Evolutionary conservation across 805 yeast genomes (phyloP).

Genomic region (Kuraishia capsulata): DNA sequence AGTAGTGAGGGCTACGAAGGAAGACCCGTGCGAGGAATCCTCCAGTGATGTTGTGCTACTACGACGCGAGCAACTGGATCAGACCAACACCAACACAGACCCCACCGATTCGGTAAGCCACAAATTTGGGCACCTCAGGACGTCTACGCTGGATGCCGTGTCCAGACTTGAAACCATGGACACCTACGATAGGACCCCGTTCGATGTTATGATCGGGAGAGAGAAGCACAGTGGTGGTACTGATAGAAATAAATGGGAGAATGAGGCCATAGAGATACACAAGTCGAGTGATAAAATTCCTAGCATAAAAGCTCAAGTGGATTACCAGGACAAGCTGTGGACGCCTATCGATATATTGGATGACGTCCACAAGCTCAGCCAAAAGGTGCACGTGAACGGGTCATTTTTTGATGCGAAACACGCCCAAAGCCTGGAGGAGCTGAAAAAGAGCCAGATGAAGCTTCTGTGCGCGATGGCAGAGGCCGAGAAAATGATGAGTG

Average conservation of each 20-base stretch:
- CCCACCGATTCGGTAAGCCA: neutral
- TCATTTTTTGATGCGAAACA: constrained; percentile 46
- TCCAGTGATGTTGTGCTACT: too few species aligned
- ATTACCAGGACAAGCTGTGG: constrained; percentile 74
- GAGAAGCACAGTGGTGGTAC: neutral
- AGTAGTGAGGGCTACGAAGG: too few species aligned
- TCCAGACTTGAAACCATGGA: neutral
- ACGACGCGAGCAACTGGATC: too few species aligned
- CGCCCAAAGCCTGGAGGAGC: constrained; percentile 36
- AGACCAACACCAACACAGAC: too few species aligned
- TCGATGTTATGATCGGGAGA: neutral
- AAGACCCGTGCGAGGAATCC: too few species aligned
- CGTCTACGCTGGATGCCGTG: neutral
- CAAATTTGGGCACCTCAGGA: neutral
- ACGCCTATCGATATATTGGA: constrained; percentile 80
- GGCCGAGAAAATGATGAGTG: constrained; percentile 13
- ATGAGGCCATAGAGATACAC: constrained; percentile 12
- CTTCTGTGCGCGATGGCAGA: constrained; percentile 31
- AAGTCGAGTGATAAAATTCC: constrained; percentile 39
- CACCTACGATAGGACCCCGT: neutral
- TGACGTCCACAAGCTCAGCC: constrained; percentile 59
- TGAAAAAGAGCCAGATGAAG: constrained; percentile 48
- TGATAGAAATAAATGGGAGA: constrained; percentile 1
- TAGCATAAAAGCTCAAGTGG: constrained; percentile 47
- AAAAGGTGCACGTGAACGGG: constrained; percentile 29